Evolutionary conservation across 2,329 filamentous ascomycete genomes (phyloP), one percentile per base, ranked within the genome.

Genomic region (Colletotrichum viniferum): DNA sequence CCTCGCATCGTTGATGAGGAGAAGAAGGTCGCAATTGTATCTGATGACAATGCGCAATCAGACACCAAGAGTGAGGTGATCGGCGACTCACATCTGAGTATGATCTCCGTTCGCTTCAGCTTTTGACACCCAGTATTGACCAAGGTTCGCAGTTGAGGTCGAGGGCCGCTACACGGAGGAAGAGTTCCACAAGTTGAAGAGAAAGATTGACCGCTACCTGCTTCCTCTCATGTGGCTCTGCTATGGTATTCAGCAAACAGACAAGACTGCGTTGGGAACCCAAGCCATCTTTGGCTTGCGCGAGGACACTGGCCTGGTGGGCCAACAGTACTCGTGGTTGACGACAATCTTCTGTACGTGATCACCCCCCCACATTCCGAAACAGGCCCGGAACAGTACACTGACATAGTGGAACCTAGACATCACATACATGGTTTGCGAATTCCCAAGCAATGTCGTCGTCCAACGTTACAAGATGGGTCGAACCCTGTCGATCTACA

Each of bases 171-270:
- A 84, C 72, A 83, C 84, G 4, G 82, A 85, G 2, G 81, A 85
- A 55, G 77, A 86, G 71, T 86, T 85, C 73, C 83, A 81, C 67
- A 82, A 80, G 58, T 77, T 86, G 14, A 84, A 82, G 77, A 79
- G 80, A 34, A 88, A 88, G 76, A 83, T 86, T 21, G 87, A 88
- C 76, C 81, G 81, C n/a, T 87, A 85, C 73, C 80, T 88, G 18
- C 81, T 88, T 1, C 86, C 86, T 2, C 78, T 88, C 56, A 88
- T 88, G 86, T 88, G 85, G 83, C 79, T 85, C 9, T 88, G 86
- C 77, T 88, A 88, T 73, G 87, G 87, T 43, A 86, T 88, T 64
- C 87, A 89, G 76, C 87, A 88, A 77, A 84, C 83, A 1, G 86
- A 88, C 79, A 88, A 88, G 78, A 88, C 85, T 3, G 83, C 84